phyloP scores from a whole-genome alignment of 2,329 filamentous ascomycete genomes.

The Apiospora saccharicola region DNA sequence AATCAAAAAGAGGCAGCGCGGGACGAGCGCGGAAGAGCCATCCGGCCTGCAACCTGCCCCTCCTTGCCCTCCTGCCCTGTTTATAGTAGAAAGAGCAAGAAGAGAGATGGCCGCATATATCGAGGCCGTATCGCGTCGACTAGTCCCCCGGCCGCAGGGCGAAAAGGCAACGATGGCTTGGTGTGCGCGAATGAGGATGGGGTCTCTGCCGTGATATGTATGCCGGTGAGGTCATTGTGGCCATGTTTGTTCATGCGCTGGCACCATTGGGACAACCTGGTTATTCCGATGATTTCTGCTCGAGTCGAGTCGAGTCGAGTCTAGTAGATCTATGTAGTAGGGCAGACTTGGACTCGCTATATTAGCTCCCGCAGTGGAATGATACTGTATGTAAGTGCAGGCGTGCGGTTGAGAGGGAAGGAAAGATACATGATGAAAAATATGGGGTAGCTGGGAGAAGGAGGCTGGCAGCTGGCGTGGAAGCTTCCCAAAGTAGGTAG shows the following conservation, averaged over 20 bases:
- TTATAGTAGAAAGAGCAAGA: background rate
- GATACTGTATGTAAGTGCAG: background rate
- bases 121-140: conserved; percentile 9
- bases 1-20: background rate
- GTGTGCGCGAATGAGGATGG: conserved; percentile 11
- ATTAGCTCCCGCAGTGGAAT: conserved; percentile 18
- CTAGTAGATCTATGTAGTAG: background rate
- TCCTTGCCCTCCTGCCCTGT: background rate
- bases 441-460: conserved; percentile 15
- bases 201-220: background rate
- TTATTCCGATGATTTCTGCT: background rate
- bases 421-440: background rate
- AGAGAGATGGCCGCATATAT: conserved; percentile 21
- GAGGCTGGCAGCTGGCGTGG: background rate
- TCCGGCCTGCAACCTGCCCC: background rate
- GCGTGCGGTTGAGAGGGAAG: background rate
- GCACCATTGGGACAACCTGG: conserved; percentile 10
- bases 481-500: conserved; percentile 15
- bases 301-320: background rate
- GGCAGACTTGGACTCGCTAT: conserved; percentile 5
- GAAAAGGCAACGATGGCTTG: background rate
- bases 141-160: conserved; percentile 1
- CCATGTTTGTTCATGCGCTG: conserved; percentile 5
- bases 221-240: conserved; percentile 9
- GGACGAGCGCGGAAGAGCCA: conserved; percentile 1